Evolutionary conservation across 192 early-diverging fungal species (phyloP).

Genomic region (Powellomyces hirtus): DNA sequence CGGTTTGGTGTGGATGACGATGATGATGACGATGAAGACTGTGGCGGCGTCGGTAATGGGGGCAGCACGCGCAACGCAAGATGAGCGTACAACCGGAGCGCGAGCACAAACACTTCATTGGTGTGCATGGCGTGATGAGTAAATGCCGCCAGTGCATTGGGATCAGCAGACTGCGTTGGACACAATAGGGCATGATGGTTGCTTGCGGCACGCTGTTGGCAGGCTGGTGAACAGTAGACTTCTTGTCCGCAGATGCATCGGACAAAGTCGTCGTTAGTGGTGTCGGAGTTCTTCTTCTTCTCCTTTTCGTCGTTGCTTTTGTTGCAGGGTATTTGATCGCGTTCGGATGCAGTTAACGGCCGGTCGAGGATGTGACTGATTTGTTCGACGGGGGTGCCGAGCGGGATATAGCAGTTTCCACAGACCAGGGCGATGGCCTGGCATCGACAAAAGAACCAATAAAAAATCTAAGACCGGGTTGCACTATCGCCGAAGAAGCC

Average conservation of each 20-base stretch:
- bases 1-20: background rate
- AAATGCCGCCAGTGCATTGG: constrained; percentile 11
- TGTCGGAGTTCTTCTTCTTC: background rate
- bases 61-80: background rate
- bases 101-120: constrained; percentile 33
- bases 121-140: constrained; percentile 27
- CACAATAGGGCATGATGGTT: constrained; percentile 18
- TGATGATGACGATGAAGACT: background rate
- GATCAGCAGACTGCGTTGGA: background rate
- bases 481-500: background rate
- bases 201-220: constrained; percentile 10
- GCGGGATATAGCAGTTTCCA: constrained; percentile 4
- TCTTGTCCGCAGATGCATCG: constrained; percentile 12
- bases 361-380: constrained; percentile 13
- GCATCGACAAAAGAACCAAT: background rate
- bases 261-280: background rate
- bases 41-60: background rate
- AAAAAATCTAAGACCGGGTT: background rate
- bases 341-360: constrained; percentile 11
- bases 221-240: constrained; percentile 22
- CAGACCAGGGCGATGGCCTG: constrained; percentile 11
- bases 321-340: background rate
- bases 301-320: background rate
- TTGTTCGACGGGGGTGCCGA: constrained; percentile 14
- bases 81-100: constrained; percentile 20